Conservation (phyloP, 495 filamentous ascomycete genomes). For the Neurospora tetraspora region DNA sequence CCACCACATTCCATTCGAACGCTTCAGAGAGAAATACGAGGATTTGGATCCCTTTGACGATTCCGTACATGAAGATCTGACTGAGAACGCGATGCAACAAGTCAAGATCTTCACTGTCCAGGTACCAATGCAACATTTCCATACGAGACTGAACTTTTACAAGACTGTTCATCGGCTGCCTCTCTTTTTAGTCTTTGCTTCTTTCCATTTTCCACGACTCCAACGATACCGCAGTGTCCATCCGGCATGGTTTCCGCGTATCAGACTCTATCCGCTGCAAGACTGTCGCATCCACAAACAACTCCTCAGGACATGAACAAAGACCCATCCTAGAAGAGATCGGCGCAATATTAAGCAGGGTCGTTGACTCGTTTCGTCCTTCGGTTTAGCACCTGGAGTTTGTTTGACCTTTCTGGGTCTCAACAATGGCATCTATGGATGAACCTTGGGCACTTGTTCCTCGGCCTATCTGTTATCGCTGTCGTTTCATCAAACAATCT, state of each 20-base stretch:
- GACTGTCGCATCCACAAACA: background rate
- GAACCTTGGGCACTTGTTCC: background rate
- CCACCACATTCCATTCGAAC: background rate
- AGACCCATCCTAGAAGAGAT: background rate
- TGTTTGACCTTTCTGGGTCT: background rate
- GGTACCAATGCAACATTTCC: background rate
- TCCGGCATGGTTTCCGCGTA: background rate
- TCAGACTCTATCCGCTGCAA: background rate
- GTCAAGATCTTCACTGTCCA: background rate
- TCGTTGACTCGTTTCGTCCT: background rate
- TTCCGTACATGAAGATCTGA: background rate
- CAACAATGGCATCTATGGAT: background rate
- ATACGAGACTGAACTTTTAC: background rate
- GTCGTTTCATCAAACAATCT: background rate
- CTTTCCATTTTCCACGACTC: background rate
- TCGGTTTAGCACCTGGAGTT: background rate
- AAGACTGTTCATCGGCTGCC: background rate
- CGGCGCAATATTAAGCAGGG: background rate
- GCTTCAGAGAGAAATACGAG: background rate
- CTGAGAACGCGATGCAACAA: background rate
- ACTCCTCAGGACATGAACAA: background rate
- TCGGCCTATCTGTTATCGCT: background rate
- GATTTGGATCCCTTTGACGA: background rate
- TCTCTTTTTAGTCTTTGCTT: background rate
- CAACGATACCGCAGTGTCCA: background rate